Evolutionary conservation across 768 basidiomycete genomes (phyloP), one percentile per base, ranked within the genome.

Genomic region (Porphyrellus cyaneotinctus): DNA sequence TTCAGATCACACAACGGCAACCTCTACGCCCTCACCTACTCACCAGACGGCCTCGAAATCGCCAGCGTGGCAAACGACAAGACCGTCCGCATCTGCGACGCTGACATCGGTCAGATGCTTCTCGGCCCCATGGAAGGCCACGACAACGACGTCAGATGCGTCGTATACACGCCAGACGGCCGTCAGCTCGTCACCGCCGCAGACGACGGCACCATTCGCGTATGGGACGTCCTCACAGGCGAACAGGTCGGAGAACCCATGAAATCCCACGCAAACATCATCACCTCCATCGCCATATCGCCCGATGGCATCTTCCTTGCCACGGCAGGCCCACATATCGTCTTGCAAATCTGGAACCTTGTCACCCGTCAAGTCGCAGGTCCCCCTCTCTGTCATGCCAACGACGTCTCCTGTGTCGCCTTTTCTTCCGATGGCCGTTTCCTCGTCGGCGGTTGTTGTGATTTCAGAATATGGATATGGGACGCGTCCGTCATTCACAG

Each of bases 21-120:
- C 50, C 63, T 65, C 9, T 67, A 67, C 46, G 56, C 65, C 52
- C 58, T 66, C 79, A 47, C 82, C 72, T 80, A 54, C 22, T 58
- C 58, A 49, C 64, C 65, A 31, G 65, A 66, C 23, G 63, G 65
- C 26, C 65, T 64, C 61, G 65, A 67, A 38, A 66, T 66, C 54
- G 63, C 60, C 39, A 66, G 62, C 58, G 64, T 60, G 9, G 62
- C 69, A 22, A 65, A 62, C 50, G 69, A 70, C 61, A 62, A 59
- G 28, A 64, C 68, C 2, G 53, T 68, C 24, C 64, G 69, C 51
- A 49, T 70, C 45, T 71, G 69, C 46, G 61, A 69, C 49, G 42
- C 67, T 6, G 68, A 67, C 57, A 63, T 64, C 43, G 78, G 79
- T 50, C 74, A 77, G 52, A 58, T 59, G 47, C 52, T 65, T 6